A percentile compares a stretch with the other conserved stretches of the same genome.
These are phyloP conservation scores for Fagus crenata DNA, from an alignment of 306 rosid genomes.

Conservation along the genomic window DNA sequence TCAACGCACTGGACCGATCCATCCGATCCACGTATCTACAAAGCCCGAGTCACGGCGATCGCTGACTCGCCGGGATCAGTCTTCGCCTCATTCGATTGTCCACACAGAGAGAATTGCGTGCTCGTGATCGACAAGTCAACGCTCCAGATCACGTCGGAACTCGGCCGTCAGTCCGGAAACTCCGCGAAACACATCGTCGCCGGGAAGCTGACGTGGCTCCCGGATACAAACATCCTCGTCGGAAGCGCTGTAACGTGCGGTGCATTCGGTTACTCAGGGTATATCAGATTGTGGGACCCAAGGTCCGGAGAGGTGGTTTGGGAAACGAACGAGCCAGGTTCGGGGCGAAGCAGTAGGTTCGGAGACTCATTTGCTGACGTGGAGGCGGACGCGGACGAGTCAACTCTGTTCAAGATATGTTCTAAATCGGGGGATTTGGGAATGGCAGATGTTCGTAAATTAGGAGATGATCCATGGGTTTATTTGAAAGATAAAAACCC, in stretches of 20 bases:
- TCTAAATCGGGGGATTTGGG: conserved; percentile 84
- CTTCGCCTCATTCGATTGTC: conserved; percentile 67
- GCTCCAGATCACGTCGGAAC: conserved; percentile 49
- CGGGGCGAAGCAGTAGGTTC: conserved; percentile 74
- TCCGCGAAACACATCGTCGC: conserved; percentile 66
- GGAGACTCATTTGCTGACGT: conserved; percentile 78
- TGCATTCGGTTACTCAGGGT: conserved; percentile 80
- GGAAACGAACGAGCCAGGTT: conserved; percentile 86
- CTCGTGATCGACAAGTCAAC: conserved; percentile 66
- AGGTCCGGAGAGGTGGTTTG: conserved; percentile 68
- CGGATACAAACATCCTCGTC: conserved; percentile 50
- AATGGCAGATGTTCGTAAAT: conserved; percentile 73
- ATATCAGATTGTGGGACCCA: conserved; percentile 74
- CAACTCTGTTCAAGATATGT: conserved; percentile 65
- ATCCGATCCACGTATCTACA: conserved; percentile 72
- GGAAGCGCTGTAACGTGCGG: conserved; percentile 59
- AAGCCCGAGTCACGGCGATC: conserved; percentile 72
- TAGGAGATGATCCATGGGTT: conserved; percentile 82
- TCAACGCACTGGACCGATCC: conserved; percentile 75
- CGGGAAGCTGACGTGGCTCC: conserved; percentile 63
- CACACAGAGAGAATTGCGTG: conserved; percentile 66
- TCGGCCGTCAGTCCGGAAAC: conserved; percentile 66
- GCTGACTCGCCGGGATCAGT: conserved; percentile 47
- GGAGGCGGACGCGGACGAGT: conserved; percentile 60
- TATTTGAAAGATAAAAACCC: conserved; percentile 82